These are phyloP conservation scores for Sutorius australiensis DNA, from an alignment of 768 basidiomycete species.

Conservation along the genomic window DNA sequence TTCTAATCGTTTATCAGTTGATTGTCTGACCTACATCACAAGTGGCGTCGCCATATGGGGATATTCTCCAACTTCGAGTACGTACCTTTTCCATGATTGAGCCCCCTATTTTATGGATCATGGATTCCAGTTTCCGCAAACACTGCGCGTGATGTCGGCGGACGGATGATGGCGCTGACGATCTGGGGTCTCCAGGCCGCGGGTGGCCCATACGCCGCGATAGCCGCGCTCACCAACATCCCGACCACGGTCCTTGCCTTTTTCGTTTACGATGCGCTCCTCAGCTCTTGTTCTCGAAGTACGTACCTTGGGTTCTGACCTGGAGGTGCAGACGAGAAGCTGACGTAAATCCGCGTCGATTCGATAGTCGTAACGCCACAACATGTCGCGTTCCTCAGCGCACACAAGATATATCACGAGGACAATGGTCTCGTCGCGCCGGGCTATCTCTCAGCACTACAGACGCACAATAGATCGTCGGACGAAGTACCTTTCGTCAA, in stretches of 20 bases:
- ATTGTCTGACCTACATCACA: not conserved
- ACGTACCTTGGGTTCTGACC: constrained; percentile 17
- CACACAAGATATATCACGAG: constrained; percentile 23
- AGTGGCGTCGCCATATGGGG: constrained; percentile 62
- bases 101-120: not conserved
- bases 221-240: constrained; percentile 63
- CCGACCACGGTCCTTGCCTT: constrained; percentile 57
- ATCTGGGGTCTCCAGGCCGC: constrained; percentile 54
- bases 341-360: constrained; percentile 8
- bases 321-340: not conserved
- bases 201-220: constrained; percentile 56
- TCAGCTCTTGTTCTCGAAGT: constrained; percentile 60
- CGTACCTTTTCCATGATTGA: not conserved
- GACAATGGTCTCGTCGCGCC: constrained; percentile 21
- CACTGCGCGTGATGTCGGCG: constrained; percentile 65
- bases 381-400: constrained; percentile 20
- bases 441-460: constrained; percentile 21
- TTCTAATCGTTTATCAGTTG: not conserved
- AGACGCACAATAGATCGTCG: constrained; percentile 2
- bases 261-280: constrained; percentile 52
- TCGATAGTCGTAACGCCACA: constrained; percentile 22
- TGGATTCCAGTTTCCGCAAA: constrained; percentile 51
- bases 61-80: constrained; percentile 49
- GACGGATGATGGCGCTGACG: constrained; percentile 55
- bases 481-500: constrained; percentile 8